Evolutionary conservation across 495 filamentous ascomycete genomes (phyloP).

Genomic region (Penicillium desertorum): DNA sequence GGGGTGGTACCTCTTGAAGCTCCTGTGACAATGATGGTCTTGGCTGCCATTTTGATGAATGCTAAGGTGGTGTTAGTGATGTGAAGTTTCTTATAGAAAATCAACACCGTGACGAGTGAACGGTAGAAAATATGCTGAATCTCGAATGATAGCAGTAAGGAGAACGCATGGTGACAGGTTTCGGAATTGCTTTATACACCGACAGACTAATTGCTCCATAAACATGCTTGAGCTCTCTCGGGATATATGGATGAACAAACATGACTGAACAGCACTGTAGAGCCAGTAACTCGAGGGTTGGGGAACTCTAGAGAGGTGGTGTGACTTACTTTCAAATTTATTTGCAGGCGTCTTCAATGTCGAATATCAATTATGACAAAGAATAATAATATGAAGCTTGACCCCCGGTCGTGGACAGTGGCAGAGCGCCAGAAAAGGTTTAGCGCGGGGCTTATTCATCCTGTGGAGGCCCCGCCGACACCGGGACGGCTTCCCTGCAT

Average conservation of each 20-base stretch:
- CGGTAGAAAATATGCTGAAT: too few species aligned
- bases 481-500: not conserved
- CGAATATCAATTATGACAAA: not conserved
- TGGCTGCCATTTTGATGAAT: constrained; percentile 36
- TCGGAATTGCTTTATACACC: not conserved
- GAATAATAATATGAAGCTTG: not conserved
- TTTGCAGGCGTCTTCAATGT: not conserved
- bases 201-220: not conserved
- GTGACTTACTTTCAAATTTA: not conserved
- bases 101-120: not conserved
- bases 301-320: not conserved
- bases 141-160: not conserved
- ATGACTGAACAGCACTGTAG: not conserved
- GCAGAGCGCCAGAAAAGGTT: not conserved
- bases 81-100: not conserved
- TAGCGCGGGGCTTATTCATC: constrained; percentile 26
- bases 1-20: constrained; percentile 54
- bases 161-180: not conserved
- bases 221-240: not conserved
- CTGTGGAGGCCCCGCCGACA: constrained; percentile 5
- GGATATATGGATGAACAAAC: not conserved
- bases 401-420: too few species aligned
- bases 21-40: constrained; percentile 64
- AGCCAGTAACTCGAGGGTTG: not conserved
- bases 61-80: constrained; percentile 9